Evolutionary conservation across 768 basidiomycete genomes (phyloP).

Genomic region (Chlorophyllum brunneum): DNA sequence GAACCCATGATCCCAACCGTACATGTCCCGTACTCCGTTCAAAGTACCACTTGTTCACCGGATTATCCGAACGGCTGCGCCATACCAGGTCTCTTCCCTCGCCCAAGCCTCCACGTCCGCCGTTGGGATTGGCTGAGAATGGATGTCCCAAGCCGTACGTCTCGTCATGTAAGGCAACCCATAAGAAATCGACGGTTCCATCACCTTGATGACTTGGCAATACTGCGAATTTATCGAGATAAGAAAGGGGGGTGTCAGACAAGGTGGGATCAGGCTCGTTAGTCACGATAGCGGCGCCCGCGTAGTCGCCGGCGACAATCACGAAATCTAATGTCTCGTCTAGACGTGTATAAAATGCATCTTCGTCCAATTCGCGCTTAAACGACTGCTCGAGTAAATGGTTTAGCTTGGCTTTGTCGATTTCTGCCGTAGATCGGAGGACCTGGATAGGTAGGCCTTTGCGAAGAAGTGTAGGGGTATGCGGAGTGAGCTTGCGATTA

Average conservation of each 20-base stretch:
- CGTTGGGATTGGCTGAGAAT: conserved; percentile 92
- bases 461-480: conserved; percentile 91
- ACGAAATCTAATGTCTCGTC: conserved; percentile 81
- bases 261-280: conserved; percentile 41
- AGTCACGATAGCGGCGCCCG: conserved; percentile 92
- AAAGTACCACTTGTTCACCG: conserved; percentile 99
- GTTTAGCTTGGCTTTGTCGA: conserved; percentile 76
- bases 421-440: conserved; percentile 59
- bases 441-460: conserved; percentile 87
- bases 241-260: conserved; percentile 56
- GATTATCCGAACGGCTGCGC: conserved; percentile 90
- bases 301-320: conserved; percentile 93
- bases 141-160: conserved; percentile 94
- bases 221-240: conserved; percentile 98
- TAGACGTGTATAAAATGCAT: conserved; percentile 77
- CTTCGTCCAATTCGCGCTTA: conserved; percentile 61
- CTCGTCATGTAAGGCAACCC: conserved; percentile 98
- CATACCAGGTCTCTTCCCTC: conserved; percentile 94
- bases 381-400: conserved; percentile 88
- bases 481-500: conserved; percentile 77
- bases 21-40: conserved; percentile 92
- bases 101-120: conserved; percentile 86
- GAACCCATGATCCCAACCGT: conserved; percentile 80
- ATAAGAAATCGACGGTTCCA: conserved; percentile 98
- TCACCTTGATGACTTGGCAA: conserved; percentile 94